Conservation (phyloP, 2,329 filamentous ascomycete genomes). For the Hymenoscyphus occultus region DNA sequence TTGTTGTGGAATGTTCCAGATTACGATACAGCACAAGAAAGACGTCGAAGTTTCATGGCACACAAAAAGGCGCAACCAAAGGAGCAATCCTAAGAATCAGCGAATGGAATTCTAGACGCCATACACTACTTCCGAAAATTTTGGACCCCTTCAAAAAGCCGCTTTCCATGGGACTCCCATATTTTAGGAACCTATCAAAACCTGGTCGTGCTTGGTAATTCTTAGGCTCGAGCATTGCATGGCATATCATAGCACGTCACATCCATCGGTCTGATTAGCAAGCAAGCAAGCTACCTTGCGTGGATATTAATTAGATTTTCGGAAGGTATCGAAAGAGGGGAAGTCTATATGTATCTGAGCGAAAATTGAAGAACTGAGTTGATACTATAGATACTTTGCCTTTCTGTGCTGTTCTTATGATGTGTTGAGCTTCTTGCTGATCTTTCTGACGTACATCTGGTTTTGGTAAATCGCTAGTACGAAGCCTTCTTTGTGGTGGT, state of each 20-base stretch:
- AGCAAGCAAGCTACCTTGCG: not conserved
- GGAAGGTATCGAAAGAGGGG: not conserved
- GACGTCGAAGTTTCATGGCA: not conserved
- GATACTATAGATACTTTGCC: not conserved
- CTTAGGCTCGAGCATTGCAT: not conserved
- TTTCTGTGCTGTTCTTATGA: not conserved
- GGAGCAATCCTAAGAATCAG: not conserved
- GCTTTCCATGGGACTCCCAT: not conserved
- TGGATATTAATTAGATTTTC: not conserved
- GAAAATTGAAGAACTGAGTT: not conserved
- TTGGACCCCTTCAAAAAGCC: not conserved
- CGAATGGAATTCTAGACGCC: not conserved
- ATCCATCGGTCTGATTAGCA: constrained; percentile 2
- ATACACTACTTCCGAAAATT: not conserved
- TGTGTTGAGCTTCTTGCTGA: not conserved
- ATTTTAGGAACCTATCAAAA: not conserved
- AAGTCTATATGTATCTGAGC: not conserved
- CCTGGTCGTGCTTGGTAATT: not conserved
- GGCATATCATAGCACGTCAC: not conserved
- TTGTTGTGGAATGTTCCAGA: not conserved
- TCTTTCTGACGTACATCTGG: too few relatives aligned
- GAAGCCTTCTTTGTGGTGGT: too few relatives aligned
- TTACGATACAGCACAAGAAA: not conserved
- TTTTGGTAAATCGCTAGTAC: too few relatives aligned
- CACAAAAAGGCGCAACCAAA: not conserved